A percentile compares a stretch with the other conserved stretches of the same genome.
phyloP scores from a whole-genome alignment of 768 basidiomycete genomes.

The Lentinula boryana region DNA sequence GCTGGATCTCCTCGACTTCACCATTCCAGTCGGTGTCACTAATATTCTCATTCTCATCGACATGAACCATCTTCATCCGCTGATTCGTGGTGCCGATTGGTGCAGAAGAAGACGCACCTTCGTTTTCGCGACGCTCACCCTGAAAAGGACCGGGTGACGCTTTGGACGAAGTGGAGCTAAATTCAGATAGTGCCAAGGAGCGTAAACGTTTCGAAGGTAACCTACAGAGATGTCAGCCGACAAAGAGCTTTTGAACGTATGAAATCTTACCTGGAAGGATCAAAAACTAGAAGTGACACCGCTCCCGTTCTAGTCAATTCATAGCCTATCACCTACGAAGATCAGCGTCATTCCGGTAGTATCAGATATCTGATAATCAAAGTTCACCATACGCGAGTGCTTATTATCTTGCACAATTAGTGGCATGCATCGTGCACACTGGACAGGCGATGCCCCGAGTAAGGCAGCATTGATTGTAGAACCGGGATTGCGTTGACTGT shows the following conservation, averaged over 20 bases:
- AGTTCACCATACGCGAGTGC: conserved; percentile 65
- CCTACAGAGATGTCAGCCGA: conserved; percentile 13
- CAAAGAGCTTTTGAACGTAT: not conserved
- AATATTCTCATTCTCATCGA: not conserved
- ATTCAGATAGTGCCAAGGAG: conserved; percentile 6
- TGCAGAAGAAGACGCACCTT: not conserved
- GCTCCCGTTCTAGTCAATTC: conserved; percentile 55
- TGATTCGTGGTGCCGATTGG: not conserved
- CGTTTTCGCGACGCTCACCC: not conserved
- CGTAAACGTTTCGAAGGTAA: conserved; percentile 14
- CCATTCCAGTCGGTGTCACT: not conserved
- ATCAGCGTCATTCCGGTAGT: not conserved
- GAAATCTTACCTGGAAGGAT: conserved; percentile 60
- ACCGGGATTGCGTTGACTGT: conserved; percentile 14
- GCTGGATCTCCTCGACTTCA: conserved; percentile 4
- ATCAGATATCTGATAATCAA: not conserved
- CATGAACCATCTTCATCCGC: not conserved
- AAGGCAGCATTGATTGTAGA: conserved; percentile 49
- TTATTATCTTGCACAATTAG: conserved; percentile 78
- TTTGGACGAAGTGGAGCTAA: not conserved
- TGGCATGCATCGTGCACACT: conserved; percentile 64
- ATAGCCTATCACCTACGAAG: conserved; percentile 59
- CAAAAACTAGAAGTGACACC: conserved; percentile 67
- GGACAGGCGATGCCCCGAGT: conserved; percentile 43
- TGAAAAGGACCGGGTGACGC: not conserved